Evolutionary conservation across 192 early-diverging fungal genomes (phyloP), one percentile per base, ranked within the genome.

Genomic region (Podochytrium sp.): DNA sequence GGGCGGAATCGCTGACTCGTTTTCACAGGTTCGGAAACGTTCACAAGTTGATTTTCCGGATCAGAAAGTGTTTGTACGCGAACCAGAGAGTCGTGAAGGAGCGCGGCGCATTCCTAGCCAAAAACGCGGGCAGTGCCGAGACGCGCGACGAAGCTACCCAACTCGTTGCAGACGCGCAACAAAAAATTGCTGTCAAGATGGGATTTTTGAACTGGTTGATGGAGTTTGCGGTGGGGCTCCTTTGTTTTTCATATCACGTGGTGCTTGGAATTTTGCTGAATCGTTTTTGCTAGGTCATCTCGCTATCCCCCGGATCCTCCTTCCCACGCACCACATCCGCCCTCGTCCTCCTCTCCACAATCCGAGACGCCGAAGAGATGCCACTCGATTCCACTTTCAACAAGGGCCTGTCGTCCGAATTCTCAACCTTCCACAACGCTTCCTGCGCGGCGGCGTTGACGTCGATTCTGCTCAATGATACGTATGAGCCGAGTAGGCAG

Each of bases 401-500:
- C 38, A 29, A 32, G 6, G 30, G 37, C 47, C 40, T 61, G 1
- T 42, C 56, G 16, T 27, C 39, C 33, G 39, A 72, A 57, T 72
- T 61, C 32, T 51, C 7, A 1, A 25, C 37, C 29, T 69, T 69
- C 38, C 20, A 29, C 29, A 69, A 51, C 38, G 7, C 64, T 7
- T 4, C 70, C 18, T 58, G 70, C 25, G 70, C 70, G 20, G 7
- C 34, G 3, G 71, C 63, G 27, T 52, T 82, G 47, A 29, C 73
- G 16, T 62, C 69, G 16, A 43, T 79, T 37, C 53, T 82, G 14
- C 53, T 41, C 29, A 76, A 79, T 52, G 77, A 82, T 59, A 77
- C 90, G 1, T 95, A 91, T 65, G 92, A 93, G 32, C 87, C 87
- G n/a, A 95, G 91, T 71, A 87, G 93, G 10, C 73, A 80, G 5